Evolutionary conservation across 1,284 basidiomycete species (phyloP).

Genomic region (Leccinum solheimii): DNA sequence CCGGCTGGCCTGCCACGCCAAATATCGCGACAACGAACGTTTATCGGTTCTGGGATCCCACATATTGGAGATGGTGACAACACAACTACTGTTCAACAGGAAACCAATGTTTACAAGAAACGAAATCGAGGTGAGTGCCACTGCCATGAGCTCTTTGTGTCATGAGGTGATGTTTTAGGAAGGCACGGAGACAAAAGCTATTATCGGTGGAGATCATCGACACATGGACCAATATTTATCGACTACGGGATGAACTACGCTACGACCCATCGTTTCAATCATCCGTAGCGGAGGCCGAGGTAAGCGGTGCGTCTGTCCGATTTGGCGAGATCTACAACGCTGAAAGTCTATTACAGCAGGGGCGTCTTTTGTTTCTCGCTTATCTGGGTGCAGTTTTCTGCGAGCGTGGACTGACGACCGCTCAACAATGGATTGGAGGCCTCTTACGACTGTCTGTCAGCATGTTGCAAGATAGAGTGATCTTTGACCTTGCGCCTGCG

Average conservation of each 20-base stretch:
- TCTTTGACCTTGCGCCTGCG: conserved; percentile 24
- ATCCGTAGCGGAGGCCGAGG: conserved; percentile 48
- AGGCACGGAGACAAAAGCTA: conserved; percentile 39
- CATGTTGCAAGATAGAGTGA: conserved; percentile 22
- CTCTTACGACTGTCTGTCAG: conserved; percentile 44
- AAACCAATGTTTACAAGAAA: conserved; percentile 51
- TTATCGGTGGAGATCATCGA: conserved; percentile 50
- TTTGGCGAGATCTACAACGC: conserved; percentile 16
- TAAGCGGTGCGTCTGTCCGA: conserved; percentile 31
- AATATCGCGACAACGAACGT: conserved; percentile 60
- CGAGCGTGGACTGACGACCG: conserved; percentile 51
- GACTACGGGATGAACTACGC: conserved; percentile 56
- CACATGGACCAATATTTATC: conserved; percentile 59
- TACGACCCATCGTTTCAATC: conserved; percentile 48
- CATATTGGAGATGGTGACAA: conserved; percentile 52
- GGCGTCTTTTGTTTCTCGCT: conserved; percentile 56
- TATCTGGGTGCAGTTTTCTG: conserved; percentile 66
- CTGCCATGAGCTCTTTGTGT: conserved; percentile 10
- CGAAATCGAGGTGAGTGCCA: conserved; percentile 50
- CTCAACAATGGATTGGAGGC: conserved; percentile 59
- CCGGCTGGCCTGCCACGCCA: conserved; percentile 43
- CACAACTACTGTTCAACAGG: conserved; percentile 51
- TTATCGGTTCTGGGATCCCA: conserved; percentile 54
- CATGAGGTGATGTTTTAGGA: conserved; percentile 30
- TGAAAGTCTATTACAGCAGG: conserved; percentile 47